These are phyloP conservation scores for Epichloe festucae DNA, from an alignment of 2,329 filamentous ascomycete genomes.

Conservation along the genomic window DNA sequence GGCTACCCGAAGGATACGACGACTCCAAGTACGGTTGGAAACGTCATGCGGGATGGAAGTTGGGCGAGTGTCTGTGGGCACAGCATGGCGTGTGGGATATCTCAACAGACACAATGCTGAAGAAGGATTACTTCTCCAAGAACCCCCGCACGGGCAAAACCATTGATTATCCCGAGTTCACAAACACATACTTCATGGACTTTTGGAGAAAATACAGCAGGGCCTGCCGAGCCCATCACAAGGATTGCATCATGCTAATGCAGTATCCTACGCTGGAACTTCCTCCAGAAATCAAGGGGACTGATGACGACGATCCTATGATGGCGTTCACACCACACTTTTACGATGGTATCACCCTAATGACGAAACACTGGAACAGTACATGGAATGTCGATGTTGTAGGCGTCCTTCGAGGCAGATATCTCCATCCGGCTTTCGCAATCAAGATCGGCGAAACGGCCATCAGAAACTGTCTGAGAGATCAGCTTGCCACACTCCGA, in stretches of 20 bases:
- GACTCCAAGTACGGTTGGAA: constrained; percentile 85
- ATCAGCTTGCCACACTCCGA: constrained; percentile 71
- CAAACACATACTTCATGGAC: constrained; percentile 81
- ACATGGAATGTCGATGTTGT: constrained; percentile 96
- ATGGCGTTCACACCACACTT: constrained; percentile 93
- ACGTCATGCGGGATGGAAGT: constrained; percentile 73
- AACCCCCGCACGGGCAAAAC: constrained; percentile 60
- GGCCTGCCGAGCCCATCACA: constrained; percentile 62
- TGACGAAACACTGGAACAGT: constrained; percentile 98
- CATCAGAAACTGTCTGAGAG: constrained; percentile 83
- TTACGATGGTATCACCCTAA: constrained; percentile 90
- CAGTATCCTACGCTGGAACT: constrained; percentile 88
- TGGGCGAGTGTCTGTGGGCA: constrained; percentile 94
- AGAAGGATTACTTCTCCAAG: constrained; percentile 78
- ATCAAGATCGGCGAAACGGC: constrained; percentile 88
- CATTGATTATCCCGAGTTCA: constrained; percentile 75
- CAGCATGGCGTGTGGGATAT: constrained; percentile 95
- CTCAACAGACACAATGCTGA: constrained; percentile 58
- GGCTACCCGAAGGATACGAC: constrained; percentile 72
- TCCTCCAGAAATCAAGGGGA: constrained; percentile 77
- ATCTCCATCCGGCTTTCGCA: constrained; percentile 78
- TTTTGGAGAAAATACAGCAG: constrained; percentile 68
- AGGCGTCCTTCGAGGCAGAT: constrained; percentile 78
- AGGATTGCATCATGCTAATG: constrained; percentile 74
- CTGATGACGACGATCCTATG: constrained; percentile 73